Evolutionary conservation across 352 stramenopile species (phyloP), one percentile per base, ranked within the genome.

Genomic region (Globisporangium megalacanthum): DNA sequence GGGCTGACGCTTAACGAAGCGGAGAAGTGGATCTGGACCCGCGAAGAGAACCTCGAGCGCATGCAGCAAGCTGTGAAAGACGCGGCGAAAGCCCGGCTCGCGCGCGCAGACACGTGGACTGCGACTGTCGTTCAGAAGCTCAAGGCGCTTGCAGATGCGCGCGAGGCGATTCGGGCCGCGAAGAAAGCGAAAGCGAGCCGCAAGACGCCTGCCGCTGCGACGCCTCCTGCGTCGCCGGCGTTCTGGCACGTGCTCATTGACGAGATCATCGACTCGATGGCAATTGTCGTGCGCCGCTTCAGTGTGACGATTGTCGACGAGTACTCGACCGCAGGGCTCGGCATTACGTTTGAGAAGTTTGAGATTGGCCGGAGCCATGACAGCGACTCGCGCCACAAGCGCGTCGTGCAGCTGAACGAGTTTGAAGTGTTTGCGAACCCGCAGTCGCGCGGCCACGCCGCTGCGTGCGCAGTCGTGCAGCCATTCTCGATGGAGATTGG

Each of bases 21-120:
- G 0, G 76, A 89, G 62, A 84, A 88, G 44, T 95, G 86, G 86
- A 82, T 91, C 60, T 88, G 74, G 71, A 73, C 74, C 49, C 67
- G 60, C 31, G 69, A 88, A 36, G 70, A 92, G 41, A 94, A 94
- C 68, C 49, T 65, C 7, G 65, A 66, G 44, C 79, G 83, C 20
- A 77, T 77, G 52, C 55, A 76, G 19, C 62, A 87, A 33, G 75
- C 79, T 0, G 56, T 92, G 17, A 69, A 73, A n/a, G 66, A 80
- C 44, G 86, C 86, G 0, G 78, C 73, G 35, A 69, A 52, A 19
- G 65, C 61, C 10, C 77, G 86, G 11, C 47, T 92, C 6, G 64
- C 70, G 20, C 70, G 72, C 17, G 75, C 75, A 6, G 68, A 94
- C 39, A 19, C 60, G 10, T 92, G 79, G 82, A 94, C 83, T 0